phyloP scores from a whole-genome alignment of 2,329 filamentous ascomycete genomes.

The Didymella glomerata region DNA sequence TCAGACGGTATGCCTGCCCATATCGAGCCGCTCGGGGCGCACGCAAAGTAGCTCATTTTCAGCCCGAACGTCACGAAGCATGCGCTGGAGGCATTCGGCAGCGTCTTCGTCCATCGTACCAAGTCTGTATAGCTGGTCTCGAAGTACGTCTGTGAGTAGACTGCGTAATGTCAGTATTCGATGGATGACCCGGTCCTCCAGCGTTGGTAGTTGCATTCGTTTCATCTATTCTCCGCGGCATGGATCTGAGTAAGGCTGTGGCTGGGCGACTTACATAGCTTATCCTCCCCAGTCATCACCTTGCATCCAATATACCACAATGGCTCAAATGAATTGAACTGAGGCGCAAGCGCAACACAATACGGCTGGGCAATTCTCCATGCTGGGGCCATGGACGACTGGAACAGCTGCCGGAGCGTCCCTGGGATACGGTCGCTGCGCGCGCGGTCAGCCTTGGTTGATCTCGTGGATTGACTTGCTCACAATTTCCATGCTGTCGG shows the following conservation, averaged over 20 bases:
- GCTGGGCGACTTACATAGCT: constrained; percentile 42
- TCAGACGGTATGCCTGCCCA: constrained; percentile 47
- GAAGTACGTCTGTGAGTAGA: constrained; percentile 45
- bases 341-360: constrained; percentile 46
- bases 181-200: neutral
- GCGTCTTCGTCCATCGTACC: constrained; percentile 39
- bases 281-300: constrained; percentile 45
- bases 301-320: constrained; percentile 49
- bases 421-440: constrained; percentile 45
- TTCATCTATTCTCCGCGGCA: constrained; percentile 14
- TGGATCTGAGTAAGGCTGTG: constrained; percentile 8
- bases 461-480: constrained; percentile 13
- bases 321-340: constrained; percentile 38
- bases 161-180: constrained; percentile 31
- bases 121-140: constrained; percentile 45
- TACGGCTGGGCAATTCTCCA: constrained; percentile 47
- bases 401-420: constrained; percentile 47
- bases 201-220: neutral
- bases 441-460: constrained; percentile 28
- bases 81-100: constrained; percentile 39
- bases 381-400: constrained; percentile 41
- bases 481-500: constrained; percentile 50
- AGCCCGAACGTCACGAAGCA: constrained; percentile 48
- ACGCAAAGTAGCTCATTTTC: constrained; percentile 44
- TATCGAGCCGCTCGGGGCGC: constrained; percentile 42